Percentiles rank a stretch among this genome's conserved stretches.
phyloP scores from a whole-genome alignment of 2,329 filamentous ascomycete species.

The Monilinia vaccinii-corymbosi region DNA sequence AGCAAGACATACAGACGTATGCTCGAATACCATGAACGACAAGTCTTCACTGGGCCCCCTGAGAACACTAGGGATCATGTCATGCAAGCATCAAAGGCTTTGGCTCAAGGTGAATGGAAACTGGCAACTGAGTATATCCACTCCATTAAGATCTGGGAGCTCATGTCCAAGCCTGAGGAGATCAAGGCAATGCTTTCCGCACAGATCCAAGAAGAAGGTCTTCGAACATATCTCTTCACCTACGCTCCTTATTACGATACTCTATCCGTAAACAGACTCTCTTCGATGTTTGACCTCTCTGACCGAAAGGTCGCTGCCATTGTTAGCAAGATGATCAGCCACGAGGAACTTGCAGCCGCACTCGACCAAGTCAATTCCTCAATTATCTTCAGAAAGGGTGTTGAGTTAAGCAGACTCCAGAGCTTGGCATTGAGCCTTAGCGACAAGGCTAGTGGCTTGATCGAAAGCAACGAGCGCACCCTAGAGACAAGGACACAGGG shows the following conservation, averaged over 20 bases:
- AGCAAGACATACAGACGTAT: constrained; percentile 99
- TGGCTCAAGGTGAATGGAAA: constrained; percentile 97
- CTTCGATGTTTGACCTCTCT: constrained; percentile 91
- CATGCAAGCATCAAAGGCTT: constrained; percentile 96
- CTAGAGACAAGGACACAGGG: constrained; percentile 95
- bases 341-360: constrained; percentile 93
- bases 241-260: constrained; percentile 99
- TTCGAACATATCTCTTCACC: constrained; percentile 97
- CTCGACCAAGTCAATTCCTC: constrained; percentile 96
- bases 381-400: constrained; percentile 98
- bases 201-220: constrained; percentile 97
- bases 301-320: constrained; percentile 87
- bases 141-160: constrained; percentile 99
- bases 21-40: constrained; percentile 98
- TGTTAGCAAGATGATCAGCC: constrained; percentile 98
- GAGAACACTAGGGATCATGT: constrained; percentile 99
- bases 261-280: constrained; percentile 74
- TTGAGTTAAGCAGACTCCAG: constrained; percentile 92
- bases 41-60: constrained; percentile 96
- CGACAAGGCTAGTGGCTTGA: constrained; percentile 92
- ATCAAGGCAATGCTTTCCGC: constrained; percentile 97
- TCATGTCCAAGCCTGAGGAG: constrained; percentile 84
- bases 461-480: constrained; percentile 95
- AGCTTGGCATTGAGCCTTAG: constrained; percentile 87
- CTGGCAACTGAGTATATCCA: constrained; percentile 89